These are phyloP conservation scores for Aureoboletus auriporus DNA, from an alignment of 768 basidiomycete species.

Conservation along the genomic window DNA sequence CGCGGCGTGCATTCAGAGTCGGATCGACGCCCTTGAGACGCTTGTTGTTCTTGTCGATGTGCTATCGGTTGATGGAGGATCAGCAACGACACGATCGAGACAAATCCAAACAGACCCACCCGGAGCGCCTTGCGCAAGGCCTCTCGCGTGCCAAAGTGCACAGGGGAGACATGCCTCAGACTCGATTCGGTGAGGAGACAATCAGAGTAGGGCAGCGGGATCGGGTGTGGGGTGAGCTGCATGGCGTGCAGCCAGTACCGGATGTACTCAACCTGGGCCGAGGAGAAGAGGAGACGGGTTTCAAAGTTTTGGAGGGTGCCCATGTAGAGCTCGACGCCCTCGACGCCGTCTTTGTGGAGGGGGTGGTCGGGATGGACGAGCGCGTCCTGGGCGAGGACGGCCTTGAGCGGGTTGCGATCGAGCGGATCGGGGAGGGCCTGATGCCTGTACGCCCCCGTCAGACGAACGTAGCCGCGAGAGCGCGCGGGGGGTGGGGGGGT, in stretches of 20 bases:
- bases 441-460: conserved; percentile 39
- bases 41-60: conserved; percentile 78
- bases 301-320: conserved; percentile 76
- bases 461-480: not conserved
- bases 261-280: conserved; percentile 79
- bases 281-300: conserved; percentile 76
- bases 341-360: conserved; percentile 54
- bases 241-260: conserved; percentile 81
- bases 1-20: conserved; percentile 50
- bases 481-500: no score
- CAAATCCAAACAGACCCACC: conserved; percentile 32
- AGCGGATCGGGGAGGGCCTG: conserved; percentile 52
- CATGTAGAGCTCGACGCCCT: conserved; percentile 69
- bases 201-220: conserved; percentile 76
- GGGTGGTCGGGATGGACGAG: conserved; percentile 72
- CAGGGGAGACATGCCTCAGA: conserved; percentile 55
- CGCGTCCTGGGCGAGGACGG: conserved; percentile 66
- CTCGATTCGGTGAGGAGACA: conserved; percentile 62
- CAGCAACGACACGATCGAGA: not conserved
- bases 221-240: conserved; percentile 55
- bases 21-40: conserved; percentile 63
- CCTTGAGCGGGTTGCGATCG: conserved; percentile 62
- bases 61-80: conserved; percentile 34
- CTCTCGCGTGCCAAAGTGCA: conserved; percentile 50
- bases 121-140: conserved; percentile 58